Base-by-base conservation (phyloP, 73 alveolate genomes). In the Paramecium bursaria region DNA sequence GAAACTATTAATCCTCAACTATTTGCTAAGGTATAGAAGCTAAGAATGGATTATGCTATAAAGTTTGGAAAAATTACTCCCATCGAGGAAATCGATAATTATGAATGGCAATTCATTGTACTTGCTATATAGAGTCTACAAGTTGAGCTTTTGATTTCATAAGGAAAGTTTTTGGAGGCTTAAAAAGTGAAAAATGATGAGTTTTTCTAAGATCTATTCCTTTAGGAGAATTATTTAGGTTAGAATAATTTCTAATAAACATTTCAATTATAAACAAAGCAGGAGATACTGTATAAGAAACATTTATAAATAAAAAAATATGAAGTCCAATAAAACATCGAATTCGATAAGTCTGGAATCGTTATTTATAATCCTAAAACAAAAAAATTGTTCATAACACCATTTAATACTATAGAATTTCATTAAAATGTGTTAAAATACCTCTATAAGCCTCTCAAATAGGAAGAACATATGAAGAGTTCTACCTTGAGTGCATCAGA, bases 61-160 rank as follows among this genome's bases (percentile, higher is more conserved):
- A n/a, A 25, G 0, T 67, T 39, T 67, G 82, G 82, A 1, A 67
- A 67, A 2, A 44, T 67, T 22, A 67, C 82, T 67, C 57, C 82
- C 5, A 67, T 67, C 10, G 82, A 67, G 27, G 82, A 67, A 67
- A 67, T 67, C 9, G 82, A 67, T 67, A 67, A 67, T 47, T 67
- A 67, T 39, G 82, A 67, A 39, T 67, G 82, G 82, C 60, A 67
- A 19, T 67, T 67, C 44, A 67, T 67, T 30, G 82, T 67, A 15
- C 44, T 67, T 39, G 82, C 82, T 7, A 67, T 67, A 0, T 42
- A 67, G 21, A 25, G 61, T 22, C 33, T 67, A 2, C 44, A 67
- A 3, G 44, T 67, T 5, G 82, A 67, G 4, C n/a, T 35, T 21
- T 67, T 53, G 46, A 67, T 42, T 4, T 19, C 2, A 39, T 53